A percentile compares a stretch with the other conserved stretches of the same genome.
phyloP scores from a whole-genome alignment of 495 filamentous ascomycete species.

The Neurospora terricola region DNA sequence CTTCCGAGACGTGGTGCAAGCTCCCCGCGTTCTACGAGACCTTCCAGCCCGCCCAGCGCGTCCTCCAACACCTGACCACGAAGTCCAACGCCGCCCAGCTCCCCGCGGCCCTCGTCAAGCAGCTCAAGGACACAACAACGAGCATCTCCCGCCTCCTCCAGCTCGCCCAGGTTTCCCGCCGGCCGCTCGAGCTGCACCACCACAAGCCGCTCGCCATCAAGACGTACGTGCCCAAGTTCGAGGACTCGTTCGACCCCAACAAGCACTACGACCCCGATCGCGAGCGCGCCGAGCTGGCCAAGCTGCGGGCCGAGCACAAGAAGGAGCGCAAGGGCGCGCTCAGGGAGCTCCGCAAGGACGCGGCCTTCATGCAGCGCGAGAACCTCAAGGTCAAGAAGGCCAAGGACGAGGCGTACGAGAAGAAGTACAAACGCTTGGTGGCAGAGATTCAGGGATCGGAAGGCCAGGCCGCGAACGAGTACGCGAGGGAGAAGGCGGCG shows the following conservation, averaged over 20 bases:
- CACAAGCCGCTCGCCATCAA: constrained; percentile 85
- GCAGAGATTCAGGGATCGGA: constrained; percentile 94
- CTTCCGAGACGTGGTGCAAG: constrained; percentile 52
- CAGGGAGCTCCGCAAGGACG: constrained; percentile 89
- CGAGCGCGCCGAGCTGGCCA: constrained; percentile 70
- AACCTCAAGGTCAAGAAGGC: constrained; percentile 85
- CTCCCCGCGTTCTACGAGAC: constrained; percentile 66
- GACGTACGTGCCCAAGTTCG: constrained; percentile 86
- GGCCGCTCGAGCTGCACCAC: constrained; percentile 78
- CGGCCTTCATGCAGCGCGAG: constrained; percentile 82
- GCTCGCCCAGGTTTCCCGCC: constrained; percentile 50
- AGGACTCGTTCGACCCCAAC: constrained; percentile 86
- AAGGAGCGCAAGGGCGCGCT: constrained; percentile 90
- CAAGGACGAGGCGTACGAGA: constrained; percentile 79
- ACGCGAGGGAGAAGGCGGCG: constrained; percentile 72
- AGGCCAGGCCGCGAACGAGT: constrained; percentile 73
- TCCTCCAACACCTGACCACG: constrained; percentile 44
- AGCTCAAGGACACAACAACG: constrained; percentile 28
- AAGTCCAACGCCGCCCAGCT: constrained; percentile 43
- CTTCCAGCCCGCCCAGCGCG: constrained; percentile 47
- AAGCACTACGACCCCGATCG: constrained; percentile 92
- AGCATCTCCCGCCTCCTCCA: constrained; percentile 41
- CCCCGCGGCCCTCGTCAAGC: constrained; percentile 26
- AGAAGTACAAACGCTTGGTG: constrained; percentile 84
- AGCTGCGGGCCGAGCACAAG: constrained; percentile 83